Percentiles rank a stretch among this genome's conserved stretches.
Evolutionary conservation across 768 basidiomycete genomes (phyloP).

Genomic region (Tulasnella calospora): DNA sequence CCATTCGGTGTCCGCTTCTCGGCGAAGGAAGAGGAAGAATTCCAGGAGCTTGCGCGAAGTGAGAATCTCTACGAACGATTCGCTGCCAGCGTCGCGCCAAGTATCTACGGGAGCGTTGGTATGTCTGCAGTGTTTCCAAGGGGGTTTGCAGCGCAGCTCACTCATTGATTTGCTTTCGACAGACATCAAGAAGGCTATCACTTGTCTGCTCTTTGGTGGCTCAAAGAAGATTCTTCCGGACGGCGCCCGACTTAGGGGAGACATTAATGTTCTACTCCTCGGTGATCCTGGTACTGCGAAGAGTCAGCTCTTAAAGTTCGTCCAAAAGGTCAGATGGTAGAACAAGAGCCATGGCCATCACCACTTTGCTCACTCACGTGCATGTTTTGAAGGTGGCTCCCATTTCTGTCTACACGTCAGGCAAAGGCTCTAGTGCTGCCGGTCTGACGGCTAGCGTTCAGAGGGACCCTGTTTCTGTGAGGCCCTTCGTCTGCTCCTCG

Average conservation of each 20-base stretch:
- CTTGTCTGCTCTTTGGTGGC: constrained; percentile 93
- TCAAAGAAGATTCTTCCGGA: constrained; percentile 96
- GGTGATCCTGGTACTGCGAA: constrained; percentile 99
- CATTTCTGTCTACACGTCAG: constrained; percentile 96
- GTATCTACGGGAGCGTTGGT: constrained; percentile 95
- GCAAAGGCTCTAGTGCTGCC: constrained; percentile 96
- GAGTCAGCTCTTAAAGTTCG: constrained; percentile 95
- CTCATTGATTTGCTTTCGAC: neutral
- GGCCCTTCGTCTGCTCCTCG: constrained; percentile 33
- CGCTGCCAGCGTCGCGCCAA: constrained; percentile 88
- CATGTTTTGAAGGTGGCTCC: constrained; percentile 69
- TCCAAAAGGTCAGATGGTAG: constrained; percentile 67
- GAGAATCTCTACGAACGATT: constrained; percentile 91
- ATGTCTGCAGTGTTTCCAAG: constrained; percentile 31
- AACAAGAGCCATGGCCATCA: neutral
- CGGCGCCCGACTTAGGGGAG: constrained; percentile 92
- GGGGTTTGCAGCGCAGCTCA: neutral
- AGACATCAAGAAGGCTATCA: constrained; percentile 99
- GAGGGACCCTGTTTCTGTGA: constrained; percentile 81
- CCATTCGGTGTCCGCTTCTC: constrained; percentile 86
- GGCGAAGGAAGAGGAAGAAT: constrained; percentile 96
- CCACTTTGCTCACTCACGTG: neutral
- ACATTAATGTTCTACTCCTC: constrained; percentile 93
- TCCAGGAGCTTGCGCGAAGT: constrained; percentile 81
- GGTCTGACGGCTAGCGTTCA: constrained; percentile 98